Evolutionary conservation across 441 rosid genomes (phyloP), one percentile per base, ranked within the genome.

Genomic region (Erodium texanum): DNA sequence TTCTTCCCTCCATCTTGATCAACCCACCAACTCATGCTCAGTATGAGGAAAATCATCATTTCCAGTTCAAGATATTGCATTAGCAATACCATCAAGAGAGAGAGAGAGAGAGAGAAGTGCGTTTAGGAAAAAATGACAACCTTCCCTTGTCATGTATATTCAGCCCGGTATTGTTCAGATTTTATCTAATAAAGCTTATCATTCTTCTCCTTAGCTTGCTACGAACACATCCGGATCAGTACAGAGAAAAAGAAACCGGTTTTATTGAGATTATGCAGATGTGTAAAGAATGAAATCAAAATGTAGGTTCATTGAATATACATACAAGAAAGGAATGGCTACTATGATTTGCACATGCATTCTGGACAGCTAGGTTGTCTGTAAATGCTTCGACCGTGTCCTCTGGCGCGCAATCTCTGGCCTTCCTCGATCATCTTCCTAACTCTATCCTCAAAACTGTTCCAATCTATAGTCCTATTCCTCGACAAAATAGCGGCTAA

Each of bases 1-100:
- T 92, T 92, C 87, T 95, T 95, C 82, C 98, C 99, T 18, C 99
- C 99, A 20, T 90, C 99, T 6, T 90, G 81, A 87, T 32, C 7
- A 27, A 27, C 29, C 29, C 1, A 27, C 29, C 3, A 68, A 45
- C 29, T 22, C n/a, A 22, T 50, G 7, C 15, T 5, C 15, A 45
- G 73, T 68, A 66, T 65, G 74, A 68, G 82, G 82, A 81, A 86
- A 79, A 81, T 68, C 81, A 79, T 79, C 88, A 75, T 79, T 84
- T 78, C 83, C 76, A 32, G 74, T 66, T 20, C 62, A 56, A n/a
- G 8, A 54, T 19, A 54, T 18, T 19, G 62, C 23, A 20, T 12
- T 48, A 5, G 69, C 11, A 43, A 24, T 67, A 65, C 66, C 63
- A 58, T 34, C 7, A 34, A 8, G 7, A 34, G 38, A 45, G 8